Evolutionary conservation across 768 basidiomycete species (phyloP), one percentile per base, ranked within the genome.

Genomic region (Omphalotus guepiniiformis): DNA sequence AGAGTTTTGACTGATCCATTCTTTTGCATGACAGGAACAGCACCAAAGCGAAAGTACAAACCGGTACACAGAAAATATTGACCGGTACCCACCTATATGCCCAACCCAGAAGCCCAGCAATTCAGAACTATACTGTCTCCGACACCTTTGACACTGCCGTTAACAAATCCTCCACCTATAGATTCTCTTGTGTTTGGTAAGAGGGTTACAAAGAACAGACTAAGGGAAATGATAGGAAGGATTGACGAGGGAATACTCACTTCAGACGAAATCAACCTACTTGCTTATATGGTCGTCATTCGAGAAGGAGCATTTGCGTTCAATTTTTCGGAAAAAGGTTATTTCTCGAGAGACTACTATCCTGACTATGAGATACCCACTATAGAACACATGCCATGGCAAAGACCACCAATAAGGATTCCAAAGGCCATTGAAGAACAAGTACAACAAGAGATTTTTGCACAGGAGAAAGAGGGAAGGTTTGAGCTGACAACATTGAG

Each of bases 331-430:
- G 61, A 71, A 41, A 44, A 56, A 2, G 69, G 69, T 4, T 60
- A 43, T 0, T 68, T 70, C 40, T 55, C 46, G 9, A 47, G 42
- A 0, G 52, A 64, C 11, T 69, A 60, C 48, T 69, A 55, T 28
- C 61, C 64, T 6, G 62, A 64, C 46, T 63, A 65, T 25, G 53
- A 60, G n/a, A n/a, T n/a, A n/a, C n/a, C n/a, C n/a, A n/a, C n/a
- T n/a, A n/a, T n/a, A n/a, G n/a, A n/a, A n/a, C 67, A 70, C 41
- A 57, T 44, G 0, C 67, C 66, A 0, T 70, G 67, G 68, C 48
- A 58, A 5, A 42, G 50, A 21, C 48, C 51, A 3, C 62, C 63
- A 0, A 63, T 67, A 21, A 50, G 41, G 0, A 54, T 62, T 19
- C 63, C 64, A 0, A 59, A 54, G 15, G 63, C 59, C 0, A 42